These are phyloP conservation scores for Silene noctiflora DNA, from an alignment of 179 eudicot species.

Conservation along the genomic window DNA sequence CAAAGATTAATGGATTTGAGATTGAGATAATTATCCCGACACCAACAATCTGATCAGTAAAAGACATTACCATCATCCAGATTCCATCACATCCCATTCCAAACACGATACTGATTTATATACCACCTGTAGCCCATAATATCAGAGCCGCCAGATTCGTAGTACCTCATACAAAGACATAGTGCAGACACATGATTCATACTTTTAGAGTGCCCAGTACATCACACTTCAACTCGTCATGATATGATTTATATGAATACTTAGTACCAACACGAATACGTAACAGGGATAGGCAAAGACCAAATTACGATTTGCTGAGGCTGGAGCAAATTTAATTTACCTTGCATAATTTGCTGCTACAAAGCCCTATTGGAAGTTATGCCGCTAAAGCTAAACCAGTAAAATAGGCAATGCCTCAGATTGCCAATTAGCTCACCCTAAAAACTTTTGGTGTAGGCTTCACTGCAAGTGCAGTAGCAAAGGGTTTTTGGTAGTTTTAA, in stretches of 20 bases:
- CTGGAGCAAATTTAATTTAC: no score
- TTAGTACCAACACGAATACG: no score
- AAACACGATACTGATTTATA: not conserved
- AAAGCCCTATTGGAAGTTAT: conserved; percentile 4
- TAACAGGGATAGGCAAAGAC: no score
- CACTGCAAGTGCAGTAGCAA: not conserved
- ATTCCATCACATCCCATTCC: not conserved
- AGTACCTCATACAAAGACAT: not conserved
- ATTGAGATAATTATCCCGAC: not conserved
- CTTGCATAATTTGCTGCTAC: not conserved
- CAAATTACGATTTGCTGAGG: no score
- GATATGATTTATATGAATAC: no score
- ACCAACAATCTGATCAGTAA: not conserved
- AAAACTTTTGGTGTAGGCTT: not conserved
- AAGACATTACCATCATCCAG: not conserved
- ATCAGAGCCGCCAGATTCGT: not conserved
- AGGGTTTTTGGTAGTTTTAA: no score
- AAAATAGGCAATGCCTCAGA: not conserved
- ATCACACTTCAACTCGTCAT: no score
- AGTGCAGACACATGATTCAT: not conserved
- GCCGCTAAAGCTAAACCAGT: not conserved
- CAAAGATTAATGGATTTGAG: not conserved
- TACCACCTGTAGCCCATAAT: not conserved
- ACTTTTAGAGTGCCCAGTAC: not conserved
- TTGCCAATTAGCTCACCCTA: not conserved